These are phyloP conservation scores for Firmiana major DNA, from an alignment of 345 rosid species.

Conservation along the genomic window DNA sequence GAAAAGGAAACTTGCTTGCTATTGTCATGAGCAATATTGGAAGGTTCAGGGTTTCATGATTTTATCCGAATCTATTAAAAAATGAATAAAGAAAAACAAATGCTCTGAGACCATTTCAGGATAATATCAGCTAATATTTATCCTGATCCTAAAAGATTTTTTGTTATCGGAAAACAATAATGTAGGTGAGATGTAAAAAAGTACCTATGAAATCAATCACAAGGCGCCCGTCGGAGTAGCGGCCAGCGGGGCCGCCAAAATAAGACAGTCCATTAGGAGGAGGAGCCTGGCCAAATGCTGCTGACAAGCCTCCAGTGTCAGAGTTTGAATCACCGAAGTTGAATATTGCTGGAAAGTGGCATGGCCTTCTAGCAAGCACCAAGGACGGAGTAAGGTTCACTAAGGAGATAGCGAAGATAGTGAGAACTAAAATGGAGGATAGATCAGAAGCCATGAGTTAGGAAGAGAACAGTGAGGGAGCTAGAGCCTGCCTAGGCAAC, in stretches of 20 bases:
- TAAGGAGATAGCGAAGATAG: background rate
- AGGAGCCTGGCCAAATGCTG: slow-evolving; percentile 72
- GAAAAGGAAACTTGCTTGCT: background rate
- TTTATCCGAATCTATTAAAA: background rate
- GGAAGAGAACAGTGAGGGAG: no score
- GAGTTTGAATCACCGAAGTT: slow-evolving; percentile 97
- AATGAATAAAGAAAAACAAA: background rate
- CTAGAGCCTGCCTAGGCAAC: no score
- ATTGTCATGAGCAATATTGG: background rate
- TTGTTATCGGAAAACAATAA: background rate
- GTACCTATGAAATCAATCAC: slow-evolving; percentile 78
- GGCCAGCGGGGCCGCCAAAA: slow-evolving; percentile 74
- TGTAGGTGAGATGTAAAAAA: background rate
- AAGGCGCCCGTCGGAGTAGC: slow-evolving; percentile 83
- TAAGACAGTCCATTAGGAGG: slow-evolving; percentile 67
- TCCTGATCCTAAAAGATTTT: background rate
- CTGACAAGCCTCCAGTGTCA: slow-evolving; percentile 87
- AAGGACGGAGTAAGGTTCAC: background rate
- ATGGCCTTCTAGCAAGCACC: slow-evolving; percentile 5
- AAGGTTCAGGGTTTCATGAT: background rate
- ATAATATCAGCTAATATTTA: no score
- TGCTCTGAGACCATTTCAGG: no score
- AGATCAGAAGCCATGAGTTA: background rate
- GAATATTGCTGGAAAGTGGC: slow-evolving; percentile 69
- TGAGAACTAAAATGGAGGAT: background rate